Conservation (phyloP, 2,329 filamentous ascomycete species). For the Leptographium wingfieldii region DNA sequence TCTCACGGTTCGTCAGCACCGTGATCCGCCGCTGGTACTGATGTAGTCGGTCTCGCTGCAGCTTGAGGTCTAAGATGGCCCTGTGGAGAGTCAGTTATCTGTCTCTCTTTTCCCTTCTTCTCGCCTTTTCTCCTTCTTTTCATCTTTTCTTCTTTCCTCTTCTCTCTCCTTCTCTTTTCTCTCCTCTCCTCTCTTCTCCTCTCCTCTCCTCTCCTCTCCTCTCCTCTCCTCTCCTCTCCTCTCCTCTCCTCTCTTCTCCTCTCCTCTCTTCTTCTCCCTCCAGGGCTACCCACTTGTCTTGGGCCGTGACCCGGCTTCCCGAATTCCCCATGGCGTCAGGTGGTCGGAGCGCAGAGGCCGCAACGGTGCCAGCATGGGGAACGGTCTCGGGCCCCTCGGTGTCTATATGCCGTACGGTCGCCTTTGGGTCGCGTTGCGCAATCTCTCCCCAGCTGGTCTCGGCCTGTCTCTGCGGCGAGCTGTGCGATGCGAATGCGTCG, state of each 20-base stretch:
- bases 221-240: not conserved
- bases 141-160: not conserved
- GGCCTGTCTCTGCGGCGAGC: not conserved
- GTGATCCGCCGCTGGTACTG: constrained; percentile 90
- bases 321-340: constrained; percentile 37
- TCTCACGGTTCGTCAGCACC: constrained; percentile 76
- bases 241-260: too few species aligned
- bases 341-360: not conserved
- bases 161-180: not conserved
- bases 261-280: not conserved
- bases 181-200: not conserved
- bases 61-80: constrained; percentile 95
- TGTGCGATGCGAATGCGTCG: not conserved
- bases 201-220: not conserved
- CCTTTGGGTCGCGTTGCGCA: too few species aligned
- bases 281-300: constrained; percentile 60
- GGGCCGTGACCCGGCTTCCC: constrained; percentile 48
- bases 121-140: too few species aligned
- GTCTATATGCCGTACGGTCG: too few species aligned
- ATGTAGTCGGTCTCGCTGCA: constrained; percentile 90
- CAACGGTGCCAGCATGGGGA: not conserved
- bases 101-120: not conserved
- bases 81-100: constrained; percentile 29
- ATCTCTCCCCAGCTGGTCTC: too few species aligned
- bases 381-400: not conserved